These are phyloP conservation scores for Phytophthora sp. DNA, from an alignment of 352 stramenopile genomes.

Conservation along the genomic window DNA sequence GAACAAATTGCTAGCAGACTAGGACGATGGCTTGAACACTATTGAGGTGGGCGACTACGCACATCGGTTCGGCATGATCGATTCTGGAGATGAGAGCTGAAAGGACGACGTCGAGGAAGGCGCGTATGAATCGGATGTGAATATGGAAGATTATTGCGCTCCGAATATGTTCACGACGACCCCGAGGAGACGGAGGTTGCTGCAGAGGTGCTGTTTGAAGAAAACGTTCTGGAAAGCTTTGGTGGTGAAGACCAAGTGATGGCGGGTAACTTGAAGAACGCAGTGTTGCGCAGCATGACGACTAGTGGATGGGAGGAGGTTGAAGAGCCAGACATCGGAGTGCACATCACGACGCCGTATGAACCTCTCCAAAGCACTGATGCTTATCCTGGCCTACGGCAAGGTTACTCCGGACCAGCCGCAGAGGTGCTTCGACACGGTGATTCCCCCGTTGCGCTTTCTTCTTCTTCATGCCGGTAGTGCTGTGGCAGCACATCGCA, in stretches of 20 bases:
- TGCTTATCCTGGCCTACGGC: slow-evolving; percentile 12
- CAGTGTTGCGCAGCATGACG: slow-evolving; percentile 12
- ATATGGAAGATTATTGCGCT: background rate
- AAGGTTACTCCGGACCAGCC: slow-evolving; percentile 6
- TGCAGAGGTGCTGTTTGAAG: no score
- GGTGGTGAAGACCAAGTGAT: slow-evolving; percentile 10
- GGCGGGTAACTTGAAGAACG: slow-evolving; percentile 17
- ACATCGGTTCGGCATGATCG: background rate
- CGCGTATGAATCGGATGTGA: background rate
- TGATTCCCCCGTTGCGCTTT: no score
- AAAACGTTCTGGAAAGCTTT: background rate
- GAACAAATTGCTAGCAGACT: background rate
- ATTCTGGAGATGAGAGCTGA: background rate
- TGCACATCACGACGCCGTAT: slow-evolving; percentile 1
- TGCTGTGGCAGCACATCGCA: slow-evolving; percentile 26
- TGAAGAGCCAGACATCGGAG: slow-evolving; percentile 3
- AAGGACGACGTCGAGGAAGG: background rate
- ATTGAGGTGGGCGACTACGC: background rate
- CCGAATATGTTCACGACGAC: background rate
- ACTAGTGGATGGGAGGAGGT: slow-evolving; percentile 12
- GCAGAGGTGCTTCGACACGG: background rate
- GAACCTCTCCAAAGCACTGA: background rate
- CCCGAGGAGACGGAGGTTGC: no score
- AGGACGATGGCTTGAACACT: slow-evolving; percentile 18
- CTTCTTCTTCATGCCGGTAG: slow-evolving; percentile 21